Base-by-base conservation (phyloP, 352 stramenopile genomes). In the Globisporangium okanoganense region DNA sequence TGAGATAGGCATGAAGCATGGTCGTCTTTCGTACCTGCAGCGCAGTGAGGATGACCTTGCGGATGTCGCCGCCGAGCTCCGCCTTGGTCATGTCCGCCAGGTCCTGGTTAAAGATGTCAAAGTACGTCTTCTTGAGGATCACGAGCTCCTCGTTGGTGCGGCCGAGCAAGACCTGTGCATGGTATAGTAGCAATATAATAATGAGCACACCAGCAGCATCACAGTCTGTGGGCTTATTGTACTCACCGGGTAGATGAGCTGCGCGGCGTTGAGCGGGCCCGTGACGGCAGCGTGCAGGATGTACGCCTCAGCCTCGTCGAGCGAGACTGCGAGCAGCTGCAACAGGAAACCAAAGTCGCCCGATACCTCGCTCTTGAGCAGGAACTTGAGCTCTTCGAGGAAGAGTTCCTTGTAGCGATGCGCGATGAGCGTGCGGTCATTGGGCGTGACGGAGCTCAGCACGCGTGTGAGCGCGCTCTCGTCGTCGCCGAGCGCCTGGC, bases 61-160 rank as follows among this genome's bases (percentile, higher is more conserved):
- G 61, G 52, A 72, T 62, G 43, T 82, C 73, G 35, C 73, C 73
- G 43, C 68, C 64, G n/a, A 82, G 60, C 45, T 82, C 73, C 25
- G 57, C 50, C 25, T 76, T 68, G 5, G 75, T 27, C 48, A 72
- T 67, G 20, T 71, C 68, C 29, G 41, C 58, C 31, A 82, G 61
- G 20, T 82, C 73, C 58, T 82, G 70, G 58, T 71, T 64, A 64
- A 72, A 79, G 47, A 70, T 59, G 25, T 73, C 58, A 56, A 76
- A 79, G 62, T 70, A 82, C 14, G 73, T 66, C 65, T 79, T 75
- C 69, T 82, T 82, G 36, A 82, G 59, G 41, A 76, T 73, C 33
- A 58, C 64, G 41, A 82, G 47, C 64, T 82, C 73, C 29, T 67
- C 61, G 52, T 69, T 69, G 29, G 73, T 64, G 61, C 73, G 69